Conservation (phyloP, 306 rosid species). For the Dalbergia oliveri region DNA sequence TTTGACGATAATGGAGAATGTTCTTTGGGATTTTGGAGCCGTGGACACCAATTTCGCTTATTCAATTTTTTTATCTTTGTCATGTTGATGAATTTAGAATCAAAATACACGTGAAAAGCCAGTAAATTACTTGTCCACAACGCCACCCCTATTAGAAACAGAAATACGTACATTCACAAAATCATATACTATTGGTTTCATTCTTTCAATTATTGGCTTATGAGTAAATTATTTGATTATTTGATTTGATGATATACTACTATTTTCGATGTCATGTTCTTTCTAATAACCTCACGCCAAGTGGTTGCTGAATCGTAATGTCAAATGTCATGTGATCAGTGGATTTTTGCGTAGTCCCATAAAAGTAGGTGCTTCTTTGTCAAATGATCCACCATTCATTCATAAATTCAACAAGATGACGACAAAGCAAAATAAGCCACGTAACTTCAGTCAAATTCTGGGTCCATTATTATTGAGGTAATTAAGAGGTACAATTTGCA, state of each 20-base stretch:
- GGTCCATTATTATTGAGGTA: neutral
- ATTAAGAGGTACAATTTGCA: slow-evolving; percentile 11
- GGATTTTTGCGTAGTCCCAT: neutral
- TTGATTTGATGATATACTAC: too few relatives aligned
- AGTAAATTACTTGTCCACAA: neutral
- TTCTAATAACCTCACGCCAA: neutral
- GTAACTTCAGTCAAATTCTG: neutral
- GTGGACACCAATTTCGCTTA: neutral
- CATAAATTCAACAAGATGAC: neutral
- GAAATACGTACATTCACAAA: too few relatives aligned
- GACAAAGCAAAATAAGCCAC: slow-evolving; percentile 1
- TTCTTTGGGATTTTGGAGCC: neutral
- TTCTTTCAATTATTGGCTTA: neutral
- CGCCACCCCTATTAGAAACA: neutral
- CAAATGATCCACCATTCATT: neutral
- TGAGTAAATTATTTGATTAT: too few relatives aligned
- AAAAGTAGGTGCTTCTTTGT: neutral
- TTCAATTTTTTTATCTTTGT: neutral
- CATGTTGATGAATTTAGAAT: neutral
- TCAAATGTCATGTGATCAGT: neutral
- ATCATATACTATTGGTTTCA: neutral
- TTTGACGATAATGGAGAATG: too few relatives aligned
- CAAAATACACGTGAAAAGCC: neutral
- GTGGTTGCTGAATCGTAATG: neutral
- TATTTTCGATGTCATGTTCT: too few relatives aligned